Percentiles rank a stretch among this genome's conserved stretches.
Conservation (phyloP, 1,139 yeast species). For the Blastobotrys apis region DNA sequence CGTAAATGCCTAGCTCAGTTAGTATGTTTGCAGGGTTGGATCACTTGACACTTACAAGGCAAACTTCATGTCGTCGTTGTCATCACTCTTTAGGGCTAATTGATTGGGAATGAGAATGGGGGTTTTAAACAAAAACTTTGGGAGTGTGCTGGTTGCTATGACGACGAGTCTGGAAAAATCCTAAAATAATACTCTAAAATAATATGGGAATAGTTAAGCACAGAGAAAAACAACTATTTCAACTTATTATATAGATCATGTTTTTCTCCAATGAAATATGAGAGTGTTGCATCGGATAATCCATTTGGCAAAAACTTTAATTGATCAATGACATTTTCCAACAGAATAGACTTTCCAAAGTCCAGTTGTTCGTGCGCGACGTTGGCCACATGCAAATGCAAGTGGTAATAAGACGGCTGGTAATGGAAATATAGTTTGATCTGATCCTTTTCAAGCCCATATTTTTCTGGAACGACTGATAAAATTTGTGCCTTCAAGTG, state of each 20-base stretch:
- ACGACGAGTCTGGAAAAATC: not conserved
- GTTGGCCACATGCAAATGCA: slow-evolving; percentile 89
- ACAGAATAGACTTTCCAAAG: slow-evolving; percentile 74
- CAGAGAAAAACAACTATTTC: not conserved
- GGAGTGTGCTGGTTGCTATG: too few species aligned
- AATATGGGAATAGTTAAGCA: too few species aligned
- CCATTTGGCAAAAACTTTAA: slow-evolving; percentile 53
- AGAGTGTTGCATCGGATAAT: slow-evolving; percentile 45
- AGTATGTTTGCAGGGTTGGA: not conserved
- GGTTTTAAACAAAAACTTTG: too few species aligned
- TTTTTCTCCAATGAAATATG: slow-evolving; percentile 66
- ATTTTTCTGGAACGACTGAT: slow-evolving; percentile 46
- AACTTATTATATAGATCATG: slow-evolving; percentile 62
- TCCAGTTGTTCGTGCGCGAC: slow-evolving; percentile 69
- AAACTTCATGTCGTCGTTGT: slow-evolving; percentile 30
- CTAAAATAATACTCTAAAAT: not conserved
- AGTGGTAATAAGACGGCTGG: slow-evolving; percentile 94
- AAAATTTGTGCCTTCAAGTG: slow-evolving; percentile 45
- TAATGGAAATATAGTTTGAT: slow-evolving; percentile 78
- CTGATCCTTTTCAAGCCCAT: slow-evolving; percentile 45
- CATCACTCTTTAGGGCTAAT: not conserved
- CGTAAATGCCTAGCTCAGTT: slow-evolving; percentile 28
- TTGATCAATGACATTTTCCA: slow-evolving; percentile 79
- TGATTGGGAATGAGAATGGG: not conserved
- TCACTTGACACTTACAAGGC: slow-evolving; percentile 28